phyloP scores from a whole-genome alignment of 257 asterid genomes.

The Parsonsia alboflavescens region DNA sequence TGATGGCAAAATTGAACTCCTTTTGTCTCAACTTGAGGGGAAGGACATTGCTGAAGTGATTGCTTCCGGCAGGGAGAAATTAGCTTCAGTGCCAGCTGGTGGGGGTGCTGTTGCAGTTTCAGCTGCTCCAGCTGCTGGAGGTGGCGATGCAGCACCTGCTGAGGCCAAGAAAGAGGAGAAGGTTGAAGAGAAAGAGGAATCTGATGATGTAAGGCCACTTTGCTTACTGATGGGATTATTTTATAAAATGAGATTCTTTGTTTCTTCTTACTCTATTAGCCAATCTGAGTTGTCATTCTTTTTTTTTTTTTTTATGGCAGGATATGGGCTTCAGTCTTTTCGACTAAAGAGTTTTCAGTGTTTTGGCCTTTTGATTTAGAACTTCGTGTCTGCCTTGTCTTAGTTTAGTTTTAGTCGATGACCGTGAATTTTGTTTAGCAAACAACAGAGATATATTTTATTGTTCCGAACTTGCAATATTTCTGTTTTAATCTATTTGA shows the following conservation, averaged over 20 bases:
- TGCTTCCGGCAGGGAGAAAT: conserved; percentile 49
- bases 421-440: conserved; percentile 24
- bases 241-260: neutral
- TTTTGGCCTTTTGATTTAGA: neutral
- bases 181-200: conserved; percentile 42
- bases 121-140: conserved; percentile 31
- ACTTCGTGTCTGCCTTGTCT: neutral
- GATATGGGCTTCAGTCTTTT: conserved; percentile 48
- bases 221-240: neutral
- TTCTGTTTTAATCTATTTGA: neutral
- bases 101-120: conserved; percentile 44
- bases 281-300: neutral
- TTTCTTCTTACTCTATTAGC: too few species aligned
- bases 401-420: conserved; percentile 18
- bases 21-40: conserved; percentile 33
- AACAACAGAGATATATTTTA: neutral
- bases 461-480: neutral
- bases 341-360: conserved; percentile 22
- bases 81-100: conserved; percentile 50
- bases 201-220: conserved; percentile 22
- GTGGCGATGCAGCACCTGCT: conserved; percentile 34
- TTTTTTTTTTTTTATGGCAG: conserved; percentile 22
- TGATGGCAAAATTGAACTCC: conserved; percentile 35
- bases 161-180: conserved; percentile 47
- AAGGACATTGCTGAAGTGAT: conserved; percentile 44